Evolutionary conservation across 257 asterid genomes (phyloP), one percentile per base, ranked within the genome.

Genomic region (Fraxinus excelsior): DNA sequence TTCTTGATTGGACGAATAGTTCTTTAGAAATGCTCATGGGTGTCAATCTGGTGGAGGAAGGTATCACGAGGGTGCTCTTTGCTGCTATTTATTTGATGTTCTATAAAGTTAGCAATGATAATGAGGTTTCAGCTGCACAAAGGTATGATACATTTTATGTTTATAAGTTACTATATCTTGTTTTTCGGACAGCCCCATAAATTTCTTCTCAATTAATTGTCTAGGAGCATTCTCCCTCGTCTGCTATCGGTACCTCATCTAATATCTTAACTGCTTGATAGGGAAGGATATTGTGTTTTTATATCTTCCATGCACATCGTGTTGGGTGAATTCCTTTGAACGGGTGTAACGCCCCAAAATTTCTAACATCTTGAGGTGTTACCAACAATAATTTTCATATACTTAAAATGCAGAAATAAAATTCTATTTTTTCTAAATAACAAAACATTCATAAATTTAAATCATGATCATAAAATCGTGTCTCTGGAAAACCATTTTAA

Each of bases 41-140:
- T 72, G 86, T 86, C 87, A 85, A 89, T 82, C 83, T 93, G 85
- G 97, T 95, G 21, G 96, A 87, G 85, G 99, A 95, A 86, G 97
- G 98, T 86, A 85, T 91, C 82, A 80, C 91, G 91, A 89, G 96
- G 85, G 46, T 95, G 87, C 87, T 93, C 84, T 88, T 95, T 87
- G 94, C 96, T 84, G 91, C 89, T 86, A 90, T 84, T 85, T 88
- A 85, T 85, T 84, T 95, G 90, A 93, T 91, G 88, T 84, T 76
- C 80, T 76, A 82, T 82, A 87, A 90, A 84, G 87, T 84, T 80
- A 83, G 94, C 84, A 88, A 81, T 35, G 97, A 93, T 73, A 87
- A 76, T 34, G 97, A 91, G 87, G 89, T 86, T 80, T 85, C 92
- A 84, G 88, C 94, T 85, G 97, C 99, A 73, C 87, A 94, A 82